phyloP scores from a whole-genome alignment of 352 stramenopile genomes.

The Globisporangium abappressorium region DNA sequence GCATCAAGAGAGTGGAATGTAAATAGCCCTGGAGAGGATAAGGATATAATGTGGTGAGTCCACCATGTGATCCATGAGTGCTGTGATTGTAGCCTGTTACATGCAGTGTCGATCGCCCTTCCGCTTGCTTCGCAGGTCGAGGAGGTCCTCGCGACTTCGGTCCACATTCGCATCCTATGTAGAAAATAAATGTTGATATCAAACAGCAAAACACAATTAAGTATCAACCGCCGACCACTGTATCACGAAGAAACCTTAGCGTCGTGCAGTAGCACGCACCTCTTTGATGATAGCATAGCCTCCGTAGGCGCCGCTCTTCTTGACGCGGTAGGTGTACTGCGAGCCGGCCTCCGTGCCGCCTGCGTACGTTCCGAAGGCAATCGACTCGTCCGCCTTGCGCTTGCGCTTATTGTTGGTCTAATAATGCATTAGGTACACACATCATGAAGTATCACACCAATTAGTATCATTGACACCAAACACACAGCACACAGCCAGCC shows the following conservation, averaged over 20 bases:
- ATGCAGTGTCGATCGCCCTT: constrained; percentile 87
- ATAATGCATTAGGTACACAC: not conserved
- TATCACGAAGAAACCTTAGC: too few relatives aligned
- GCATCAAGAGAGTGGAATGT: not conserved
- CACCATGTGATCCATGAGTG: not conserved
- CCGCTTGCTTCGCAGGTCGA: constrained; percentile 84
- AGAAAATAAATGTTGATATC: not conserved
- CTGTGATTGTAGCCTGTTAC: constrained; percentile 21
- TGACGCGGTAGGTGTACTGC: constrained; percentile 73
- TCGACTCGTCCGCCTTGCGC: constrained; percentile 47
- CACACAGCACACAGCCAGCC: not conserved
- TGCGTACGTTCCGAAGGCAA: constrained; percentile 87
- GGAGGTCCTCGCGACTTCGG: constrained; percentile 78
- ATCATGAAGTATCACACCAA: not conserved
- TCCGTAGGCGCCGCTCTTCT: constrained; percentile 80
- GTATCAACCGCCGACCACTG: not conserved
- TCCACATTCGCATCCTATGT: constrained; percentile 42
- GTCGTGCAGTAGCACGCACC: constrained; percentile 21
- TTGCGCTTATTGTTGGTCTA: constrained; percentile 50
- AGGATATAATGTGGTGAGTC: not conserved
- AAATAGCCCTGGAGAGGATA: not conserved
- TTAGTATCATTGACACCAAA: not conserved
- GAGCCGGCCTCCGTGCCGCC: constrained; percentile 54
- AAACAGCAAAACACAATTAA: not conserved
- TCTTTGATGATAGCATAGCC: constrained; percentile 87